phyloP scores from a whole-genome alignment of 2,329 filamentous ascomycete genomes.

The Akanthomyces muscarius region DNA sequence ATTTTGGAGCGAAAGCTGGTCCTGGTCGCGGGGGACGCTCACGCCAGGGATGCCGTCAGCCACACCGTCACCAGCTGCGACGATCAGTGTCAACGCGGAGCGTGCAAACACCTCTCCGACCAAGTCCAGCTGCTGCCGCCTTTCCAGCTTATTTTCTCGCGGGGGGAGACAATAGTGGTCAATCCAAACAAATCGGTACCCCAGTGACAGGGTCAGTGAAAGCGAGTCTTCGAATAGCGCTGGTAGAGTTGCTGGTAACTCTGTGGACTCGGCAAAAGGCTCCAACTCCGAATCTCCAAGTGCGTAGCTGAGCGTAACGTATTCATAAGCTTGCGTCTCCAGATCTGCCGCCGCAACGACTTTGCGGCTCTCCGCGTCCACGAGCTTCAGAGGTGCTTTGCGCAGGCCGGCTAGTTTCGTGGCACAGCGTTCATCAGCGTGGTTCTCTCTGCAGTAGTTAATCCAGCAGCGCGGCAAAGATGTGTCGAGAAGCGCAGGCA shows the following conservation, averaged over 20 bases:
- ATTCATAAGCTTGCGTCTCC: slow-evolving; percentile 24
- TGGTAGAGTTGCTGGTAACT: slow-evolving; percentile 27
- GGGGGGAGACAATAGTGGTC: slow-evolving; percentile 34
- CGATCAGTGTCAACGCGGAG: slow-evolving; percentile 33
- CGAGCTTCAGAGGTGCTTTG: slow-evolving; percentile 28
- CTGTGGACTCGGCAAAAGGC: slow-evolving; percentile 10
- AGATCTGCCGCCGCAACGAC: slow-evolving; percentile 30
- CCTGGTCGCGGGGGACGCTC: slow-evolving; percentile 28
- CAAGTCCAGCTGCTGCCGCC: slow-evolving; percentile 27
- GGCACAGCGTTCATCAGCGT: slow-evolving; percentile 25
- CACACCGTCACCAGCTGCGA: slow-evolving; percentile 31
- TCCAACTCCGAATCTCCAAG: slow-evolving; percentile 7
- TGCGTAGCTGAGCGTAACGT: slow-evolving; percentile 36
- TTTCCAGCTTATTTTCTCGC: slow-evolving; percentile 24
- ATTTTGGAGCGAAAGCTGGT: slow-evolving; percentile 34
- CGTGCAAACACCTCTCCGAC: slow-evolving; percentile 34
- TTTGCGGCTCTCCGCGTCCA: slow-evolving; percentile 29
- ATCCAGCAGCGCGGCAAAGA: slow-evolving; percentile 33
- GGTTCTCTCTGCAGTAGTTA: slow-evolving; percentile 32
- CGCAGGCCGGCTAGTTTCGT: slow-evolving; percentile 10
- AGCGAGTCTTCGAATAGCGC: slow-evolving; percentile 33
- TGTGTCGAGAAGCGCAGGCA: slow-evolving; percentile 29
- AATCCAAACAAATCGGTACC: slow-evolving; percentile 36
- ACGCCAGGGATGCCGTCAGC: slow-evolving; percentile 33
- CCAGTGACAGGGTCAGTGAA: slow-evolving; percentile 29